Conservation (phyloP, 305 asterid species). For the Andrographis paniculata region DNA sequence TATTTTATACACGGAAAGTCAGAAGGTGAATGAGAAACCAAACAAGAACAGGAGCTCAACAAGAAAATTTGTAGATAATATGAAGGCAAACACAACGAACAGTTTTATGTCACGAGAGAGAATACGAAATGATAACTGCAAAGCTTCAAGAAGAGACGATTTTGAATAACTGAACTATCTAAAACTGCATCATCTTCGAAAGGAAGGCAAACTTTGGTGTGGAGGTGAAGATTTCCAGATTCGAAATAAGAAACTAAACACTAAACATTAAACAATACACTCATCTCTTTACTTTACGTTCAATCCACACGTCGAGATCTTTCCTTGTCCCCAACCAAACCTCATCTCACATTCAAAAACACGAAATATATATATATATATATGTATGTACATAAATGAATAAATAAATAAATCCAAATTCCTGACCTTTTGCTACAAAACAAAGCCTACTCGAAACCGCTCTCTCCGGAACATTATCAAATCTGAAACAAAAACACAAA, state of each 20-base stretch:
- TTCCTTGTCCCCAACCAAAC: slow-evolving; percentile 23
- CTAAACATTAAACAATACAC: slow-evolving; percentile 3
- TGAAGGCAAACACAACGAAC: slow-evolving; percentile 16
- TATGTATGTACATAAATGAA: too few species aligned
- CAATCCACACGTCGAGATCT: slow-evolving; percentile 32
- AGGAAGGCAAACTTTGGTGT: slow-evolving; percentile 22
- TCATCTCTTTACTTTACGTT: slow-evolving; percentile 16
- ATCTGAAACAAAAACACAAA: slow-evolving; percentile 11
- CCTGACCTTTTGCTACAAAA: background rate
- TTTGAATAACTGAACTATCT: slow-evolving; percentile 2
- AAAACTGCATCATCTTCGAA: slow-evolving; percentile 27
- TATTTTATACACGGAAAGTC: too few species aligned
- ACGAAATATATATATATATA: too few species aligned
- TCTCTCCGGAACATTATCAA: slow-evolving; percentile 21
- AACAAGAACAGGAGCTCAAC: background rate
- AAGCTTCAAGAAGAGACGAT: too few species aligned
- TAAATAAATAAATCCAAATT: too few species aligned
- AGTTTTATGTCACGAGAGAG: background rate
- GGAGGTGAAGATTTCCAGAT: slow-evolving; percentile 25
- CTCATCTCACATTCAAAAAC: slow-evolving; percentile 17
- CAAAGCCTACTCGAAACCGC: slow-evolving; percentile 16
- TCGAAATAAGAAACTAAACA: slow-evolving; percentile 5
- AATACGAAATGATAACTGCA: slow-evolving; percentile 8
- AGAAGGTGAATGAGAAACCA: too few species aligned
- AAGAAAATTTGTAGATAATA: slow-evolving; percentile 15